Base-by-base conservation (phyloP, 371 early-diverging fungal species). In the Dinochytrium kinnereticum region DNA sequence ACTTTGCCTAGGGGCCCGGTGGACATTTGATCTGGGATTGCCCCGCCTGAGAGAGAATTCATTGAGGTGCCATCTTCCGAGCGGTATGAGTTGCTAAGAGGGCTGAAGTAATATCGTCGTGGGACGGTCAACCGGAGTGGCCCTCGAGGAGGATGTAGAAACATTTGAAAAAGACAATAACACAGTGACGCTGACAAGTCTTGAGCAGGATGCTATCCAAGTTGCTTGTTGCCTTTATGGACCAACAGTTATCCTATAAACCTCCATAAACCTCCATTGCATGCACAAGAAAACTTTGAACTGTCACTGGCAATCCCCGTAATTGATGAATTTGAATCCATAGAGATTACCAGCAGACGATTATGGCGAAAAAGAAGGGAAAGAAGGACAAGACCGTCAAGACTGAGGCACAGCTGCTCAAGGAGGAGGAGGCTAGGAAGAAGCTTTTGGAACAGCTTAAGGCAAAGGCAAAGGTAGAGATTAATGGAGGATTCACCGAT, bases 351-450 rank as follows among this genome's bases (percentile, higher is more conserved):
- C 49, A 13, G 10, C 21, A 55, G 13, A 55, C 26, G 15, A 24
- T 36, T 13, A 77, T 77, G 77, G 73, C 77, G 30, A 81, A 81
- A 59, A 81, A 78, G 66, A 81, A 81, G 69, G 78, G 77, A 39
- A 80, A 81, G 75, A 82, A 82, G 68, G 82, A 82, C 40, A 78
- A 79, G 73, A 75, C 74, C 26, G 69, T 66, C 36, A 82, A 82
- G 66, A 76, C 74, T 1, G 81, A 81, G 39, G 78, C 78, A 44
- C 78, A 79, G 68, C 72, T 76, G 5, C 71, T 81, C 3, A 84
- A 81, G 69, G 81, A 81, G 51, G 85, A 85, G 66, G 85, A 85
- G 69, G 64, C 71, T 15, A 68, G 85, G 21, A 76, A 74, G 65
- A 73, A 77, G 61, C 64, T 76, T 2, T 39, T 85, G 50, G 82